Evolutionary conservation across 2,329 filamentous ascomycete species (phyloP).

Genomic region (Pseudonectria foliicola): DNA sequence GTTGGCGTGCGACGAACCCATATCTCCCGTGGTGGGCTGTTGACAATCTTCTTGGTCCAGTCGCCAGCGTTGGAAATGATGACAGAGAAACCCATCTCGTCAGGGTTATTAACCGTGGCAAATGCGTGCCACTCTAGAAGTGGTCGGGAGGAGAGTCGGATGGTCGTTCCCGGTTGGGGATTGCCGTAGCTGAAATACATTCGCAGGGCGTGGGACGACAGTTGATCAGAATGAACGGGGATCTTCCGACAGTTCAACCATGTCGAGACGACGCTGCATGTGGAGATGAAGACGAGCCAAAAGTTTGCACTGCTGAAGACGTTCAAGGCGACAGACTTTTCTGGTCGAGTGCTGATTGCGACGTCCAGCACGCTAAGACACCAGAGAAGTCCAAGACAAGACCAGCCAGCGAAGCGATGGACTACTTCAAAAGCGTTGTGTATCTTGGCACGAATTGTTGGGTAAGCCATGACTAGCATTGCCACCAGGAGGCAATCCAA

Average conservation of each 20-base stretch:
- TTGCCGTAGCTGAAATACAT: conserved; percentile 58
- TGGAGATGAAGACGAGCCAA: conserved; percentile 58
- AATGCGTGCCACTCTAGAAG: conserved; percentile 64
- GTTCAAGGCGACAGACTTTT: conserved; percentile 5
- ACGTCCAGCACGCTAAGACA: conserved; percentile 41
- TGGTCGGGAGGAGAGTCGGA: conserved; percentile 51
- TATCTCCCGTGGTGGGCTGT: conserved; percentile 47
- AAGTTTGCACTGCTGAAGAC: conserved; percentile 36
- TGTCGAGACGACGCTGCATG: conserved; percentile 55
- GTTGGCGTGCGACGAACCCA: conserved; percentile 59
- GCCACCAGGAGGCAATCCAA: conserved; percentile 7
- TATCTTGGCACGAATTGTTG: conserved; percentile 7
- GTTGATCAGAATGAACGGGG: conserved; percentile 50
- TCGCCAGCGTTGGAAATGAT: conserved; percentile 63
- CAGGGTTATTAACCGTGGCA: conserved; percentile 56
- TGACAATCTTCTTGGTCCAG: conserved; percentile 53
- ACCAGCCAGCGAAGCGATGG: conserved; percentile 13
- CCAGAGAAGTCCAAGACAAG: conserved; percentile 10
- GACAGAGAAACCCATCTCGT: conserved; percentile 47
- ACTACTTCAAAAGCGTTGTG: conserved; percentile 12
- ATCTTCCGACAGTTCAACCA: conserved; percentile 63
- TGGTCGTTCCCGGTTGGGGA: conserved; percentile 35
- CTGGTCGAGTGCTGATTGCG: conserved; percentile 47
- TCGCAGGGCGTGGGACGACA: conserved; percentile 62
- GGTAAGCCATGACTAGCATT: conserved; percentile 12